Conservation (phyloP, 2,329 filamentous ascomycete species). For the Aureobasidium sp. region DNA sequence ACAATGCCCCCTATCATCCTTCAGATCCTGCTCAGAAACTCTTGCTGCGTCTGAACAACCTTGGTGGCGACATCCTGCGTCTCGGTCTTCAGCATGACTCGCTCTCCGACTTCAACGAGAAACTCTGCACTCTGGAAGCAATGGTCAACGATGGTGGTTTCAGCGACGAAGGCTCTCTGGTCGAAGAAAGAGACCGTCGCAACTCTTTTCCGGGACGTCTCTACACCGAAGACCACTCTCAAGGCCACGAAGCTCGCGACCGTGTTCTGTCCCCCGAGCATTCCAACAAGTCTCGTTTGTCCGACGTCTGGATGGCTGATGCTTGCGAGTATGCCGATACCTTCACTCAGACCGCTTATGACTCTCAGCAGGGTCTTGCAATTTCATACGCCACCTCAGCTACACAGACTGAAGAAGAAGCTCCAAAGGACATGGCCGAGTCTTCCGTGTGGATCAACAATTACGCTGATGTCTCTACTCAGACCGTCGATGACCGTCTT, state of each 20-base stretch:
- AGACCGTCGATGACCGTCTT: conserved; percentile 18
- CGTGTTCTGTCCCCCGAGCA: not conserved
- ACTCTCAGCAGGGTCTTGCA: not conserved
- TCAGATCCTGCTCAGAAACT: conserved; percentile 25
- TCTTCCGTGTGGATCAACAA: conserved; percentile 6
- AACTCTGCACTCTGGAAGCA: conserved; percentile 13
- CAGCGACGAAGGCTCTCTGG: not conserved
- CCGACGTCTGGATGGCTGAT: not conserved
- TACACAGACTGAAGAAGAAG: not conserved
- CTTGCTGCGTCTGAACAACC: conserved; percentile 28
- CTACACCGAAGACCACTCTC: not conserved
- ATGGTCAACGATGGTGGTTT: not conserved
- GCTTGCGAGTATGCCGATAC: not conserved
- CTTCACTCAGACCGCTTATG: not conserved
- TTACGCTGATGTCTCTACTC: not conserved
- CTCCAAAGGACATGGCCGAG: not conserved
- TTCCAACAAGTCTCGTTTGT: conserved; percentile 1
- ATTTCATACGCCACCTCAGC: not conserved
- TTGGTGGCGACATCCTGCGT: conserved; percentile 29
- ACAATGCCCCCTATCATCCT: conserved; percentile 15
- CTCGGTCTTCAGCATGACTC: conserved; percentile 15
- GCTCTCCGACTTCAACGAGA: conserved; percentile 15
- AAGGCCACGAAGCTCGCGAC: not conserved
- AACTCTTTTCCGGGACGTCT: not conserved
- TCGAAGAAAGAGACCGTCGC: conserved; percentile 3